Conservation (phyloP, 2,329 filamentous ascomycete species). For the Leptographium procerum region DNA sequence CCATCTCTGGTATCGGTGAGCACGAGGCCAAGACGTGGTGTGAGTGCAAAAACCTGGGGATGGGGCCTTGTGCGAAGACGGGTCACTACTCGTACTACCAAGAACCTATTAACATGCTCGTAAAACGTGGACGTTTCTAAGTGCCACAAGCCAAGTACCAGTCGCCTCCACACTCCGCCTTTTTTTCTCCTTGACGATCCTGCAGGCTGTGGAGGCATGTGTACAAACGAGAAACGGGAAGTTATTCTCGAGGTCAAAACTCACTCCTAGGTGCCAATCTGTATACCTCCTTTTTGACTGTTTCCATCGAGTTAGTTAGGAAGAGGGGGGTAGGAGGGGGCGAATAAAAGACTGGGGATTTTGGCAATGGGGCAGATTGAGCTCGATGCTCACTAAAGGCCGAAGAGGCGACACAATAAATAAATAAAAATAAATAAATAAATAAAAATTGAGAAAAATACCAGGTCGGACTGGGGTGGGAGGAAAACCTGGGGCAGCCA, state of each 20-base stretch:
- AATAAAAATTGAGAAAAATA: neutral
- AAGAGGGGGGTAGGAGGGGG: neutral
- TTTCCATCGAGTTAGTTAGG: neutral
- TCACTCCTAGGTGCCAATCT: too few species aligned
- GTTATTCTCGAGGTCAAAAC: too few species aligned
- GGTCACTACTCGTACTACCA: too few species aligned
- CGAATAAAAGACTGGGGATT: neutral
- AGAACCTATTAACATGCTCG: too few species aligned
- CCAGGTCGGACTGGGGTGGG: too few species aligned
- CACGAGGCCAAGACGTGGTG: neutral
- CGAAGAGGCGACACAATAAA: neutral
- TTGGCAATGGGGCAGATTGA: neutral
- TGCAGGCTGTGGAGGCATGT: neutral
- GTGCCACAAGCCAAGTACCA: neutral
- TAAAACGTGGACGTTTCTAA: neutral
- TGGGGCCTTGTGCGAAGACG: neutral
- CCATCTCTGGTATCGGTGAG: neutral
- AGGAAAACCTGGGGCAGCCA: constrained; percentile 3
- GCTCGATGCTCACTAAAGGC: neutral
- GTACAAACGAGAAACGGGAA: too few species aligned
- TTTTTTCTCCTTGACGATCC: neutral
- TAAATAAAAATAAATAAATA: neutral
- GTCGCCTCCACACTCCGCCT: neutral
- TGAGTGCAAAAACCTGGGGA: neutral
- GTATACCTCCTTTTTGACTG: neutral